These are phyloP conservation scores for Pseudonitzschia pungens DNA, from an alignment of 108 stramenopile species.

Conservation along the genomic window DNA sequence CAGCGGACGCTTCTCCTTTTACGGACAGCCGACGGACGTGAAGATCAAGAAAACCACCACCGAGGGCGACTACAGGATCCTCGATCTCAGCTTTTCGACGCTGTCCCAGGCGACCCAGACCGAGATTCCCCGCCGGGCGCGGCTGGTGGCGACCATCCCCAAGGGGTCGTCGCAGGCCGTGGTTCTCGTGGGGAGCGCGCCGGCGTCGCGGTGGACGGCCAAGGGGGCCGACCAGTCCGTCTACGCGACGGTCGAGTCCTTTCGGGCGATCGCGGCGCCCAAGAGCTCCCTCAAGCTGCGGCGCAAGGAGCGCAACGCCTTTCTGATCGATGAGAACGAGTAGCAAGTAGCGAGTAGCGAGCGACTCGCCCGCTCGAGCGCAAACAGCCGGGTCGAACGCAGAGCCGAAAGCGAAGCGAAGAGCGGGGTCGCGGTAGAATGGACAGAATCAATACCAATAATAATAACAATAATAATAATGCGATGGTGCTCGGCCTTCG, in stretches of 20 bases:
- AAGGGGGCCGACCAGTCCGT: constrained; percentile 47
- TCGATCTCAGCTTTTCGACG: constrained; percentile 53
- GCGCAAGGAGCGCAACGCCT: constrained; percentile 39
- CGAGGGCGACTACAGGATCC: constrained; percentile 37
- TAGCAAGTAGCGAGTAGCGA: too few relatives aligned
- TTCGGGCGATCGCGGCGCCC: constrained; percentile 35
- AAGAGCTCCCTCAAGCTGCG: constrained; percentile 32
- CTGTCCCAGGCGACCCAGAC: constrained; percentile 63
- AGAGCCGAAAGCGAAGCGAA: too few relatives aligned
- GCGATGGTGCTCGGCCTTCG: too few relatives aligned
- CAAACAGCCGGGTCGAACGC: too few relatives aligned
- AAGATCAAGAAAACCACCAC: constrained; percentile 47
- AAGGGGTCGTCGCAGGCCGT: constrained; percentile 52
- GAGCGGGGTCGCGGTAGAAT: too few relatives aligned
- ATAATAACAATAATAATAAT: too few relatives aligned
- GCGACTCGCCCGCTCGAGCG: too few relatives aligned
- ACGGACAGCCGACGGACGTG: constrained; percentile 67
- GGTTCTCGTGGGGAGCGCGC: constrained; percentile 54
- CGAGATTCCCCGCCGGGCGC: constrained; percentile 61
- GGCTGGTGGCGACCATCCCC: constrained; percentile 55
- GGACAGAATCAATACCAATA: too few relatives aligned
- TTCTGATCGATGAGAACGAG: background rate
- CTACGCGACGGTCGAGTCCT: constrained; percentile 41
- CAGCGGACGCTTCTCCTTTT: constrained; percentile 66
- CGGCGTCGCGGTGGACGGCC: constrained; percentile 57